Conservation (phyloP, 2,329 filamentous ascomycete genomes). For the Pestalotiopsis sp. region DNA sequence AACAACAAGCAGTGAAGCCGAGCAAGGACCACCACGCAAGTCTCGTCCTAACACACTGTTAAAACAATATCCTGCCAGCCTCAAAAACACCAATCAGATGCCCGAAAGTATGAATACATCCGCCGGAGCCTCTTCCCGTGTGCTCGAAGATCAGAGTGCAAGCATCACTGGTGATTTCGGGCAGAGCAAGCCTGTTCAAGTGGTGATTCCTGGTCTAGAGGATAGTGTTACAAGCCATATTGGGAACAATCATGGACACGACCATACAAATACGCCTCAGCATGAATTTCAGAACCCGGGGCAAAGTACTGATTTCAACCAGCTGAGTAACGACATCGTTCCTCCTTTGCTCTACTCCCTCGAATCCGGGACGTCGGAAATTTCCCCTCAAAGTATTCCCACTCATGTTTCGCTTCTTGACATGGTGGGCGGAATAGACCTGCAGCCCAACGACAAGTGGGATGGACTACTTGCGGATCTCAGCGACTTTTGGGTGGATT, state of each 20-base stretch:
- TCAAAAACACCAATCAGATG: neutral
- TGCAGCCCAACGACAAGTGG: neutral
- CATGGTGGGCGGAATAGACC: neutral
- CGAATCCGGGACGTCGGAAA: neutral
- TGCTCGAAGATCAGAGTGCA: neutral
- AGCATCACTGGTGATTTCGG: neutral
- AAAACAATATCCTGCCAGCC: neutral
- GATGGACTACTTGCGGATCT: conserved; percentile 2
- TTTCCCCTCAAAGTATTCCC: neutral
- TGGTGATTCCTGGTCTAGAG: neutral
- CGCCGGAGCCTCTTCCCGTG: neutral
- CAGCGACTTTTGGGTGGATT: conserved; percentile 7
- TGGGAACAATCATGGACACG: neutral
- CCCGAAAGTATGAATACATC: neutral
- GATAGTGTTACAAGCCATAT: neutral
- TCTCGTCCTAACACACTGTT: neutral
- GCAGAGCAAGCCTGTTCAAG: neutral
- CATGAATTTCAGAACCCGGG: neutral
- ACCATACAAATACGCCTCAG: neutral
- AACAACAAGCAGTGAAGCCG: neutral
- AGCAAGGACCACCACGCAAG: neutral
- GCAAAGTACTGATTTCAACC: neutral
- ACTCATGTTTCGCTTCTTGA: neutral
- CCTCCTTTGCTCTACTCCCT: neutral
- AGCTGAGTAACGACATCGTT: neutral